phyloP scores from a whole-genome alignment of 257 asterid species.

The Mitragyna speciosa region DNA sequence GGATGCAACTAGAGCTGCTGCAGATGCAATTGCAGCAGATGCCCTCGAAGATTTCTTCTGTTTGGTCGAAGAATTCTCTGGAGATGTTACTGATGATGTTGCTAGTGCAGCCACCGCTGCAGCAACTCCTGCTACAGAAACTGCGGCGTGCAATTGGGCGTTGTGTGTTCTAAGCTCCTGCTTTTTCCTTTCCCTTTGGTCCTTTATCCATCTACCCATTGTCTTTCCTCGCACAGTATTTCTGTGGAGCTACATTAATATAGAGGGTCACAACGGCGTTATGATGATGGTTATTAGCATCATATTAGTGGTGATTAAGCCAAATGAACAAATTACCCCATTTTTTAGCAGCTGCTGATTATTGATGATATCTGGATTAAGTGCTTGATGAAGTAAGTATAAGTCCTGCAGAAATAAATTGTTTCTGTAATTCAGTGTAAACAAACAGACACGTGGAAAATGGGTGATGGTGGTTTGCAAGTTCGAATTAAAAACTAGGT shows the following conservation, averaged over 20 bases:
- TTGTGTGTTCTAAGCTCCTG: conserved; percentile 79
- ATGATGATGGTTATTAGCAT: conserved; percentile 3
- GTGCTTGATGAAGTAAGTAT: conserved; percentile 64
- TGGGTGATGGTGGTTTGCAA: neutral
- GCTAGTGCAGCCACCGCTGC: conserved; percentile 86
- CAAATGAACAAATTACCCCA: conserved; percentile 46
- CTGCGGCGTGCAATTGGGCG: conserved; percentile 82
- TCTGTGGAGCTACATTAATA: conserved; percentile 45
- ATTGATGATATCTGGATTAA: conserved; percentile 55
- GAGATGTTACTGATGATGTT: conserved; percentile 50
- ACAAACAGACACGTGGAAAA: neutral
- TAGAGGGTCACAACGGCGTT: conserved; percentile 1
- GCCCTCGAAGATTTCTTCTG: conserved; percentile 43
- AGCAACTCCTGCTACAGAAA: conserved; percentile 82
- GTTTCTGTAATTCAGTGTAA: neutral
- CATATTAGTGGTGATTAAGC: neutral
- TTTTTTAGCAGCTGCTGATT: conserved; percentile 54
- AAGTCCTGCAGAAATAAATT: conserved; percentile 48
- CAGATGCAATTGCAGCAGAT: conserved; percentile 67
- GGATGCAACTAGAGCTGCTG: conserved; percentile 90
- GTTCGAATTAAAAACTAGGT: neutral
- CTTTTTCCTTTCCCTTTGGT: conserved; percentile 73
- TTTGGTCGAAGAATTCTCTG: conserved; percentile 36
- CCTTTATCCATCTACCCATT: conserved; percentile 70
- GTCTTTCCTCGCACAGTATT: conserved; percentile 61